Percentiles rank a stretch among this genome's conserved stretches.
phyloP scores from a whole-genome alignment of 257 asterid genomes.

The Asclepias syriaca region DNA sequence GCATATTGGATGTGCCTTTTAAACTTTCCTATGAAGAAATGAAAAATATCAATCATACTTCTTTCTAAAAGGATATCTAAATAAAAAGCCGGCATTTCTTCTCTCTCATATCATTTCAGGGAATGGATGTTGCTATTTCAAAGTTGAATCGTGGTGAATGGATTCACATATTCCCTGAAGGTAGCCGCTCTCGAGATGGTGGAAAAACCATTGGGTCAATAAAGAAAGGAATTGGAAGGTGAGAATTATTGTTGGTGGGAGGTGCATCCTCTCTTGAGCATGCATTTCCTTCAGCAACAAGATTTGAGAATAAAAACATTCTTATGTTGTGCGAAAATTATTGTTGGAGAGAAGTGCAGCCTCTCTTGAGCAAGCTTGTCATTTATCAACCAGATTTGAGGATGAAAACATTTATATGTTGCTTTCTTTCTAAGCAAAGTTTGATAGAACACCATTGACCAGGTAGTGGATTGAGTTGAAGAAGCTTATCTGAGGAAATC shows the following conservation, averaged over 20 bases:
- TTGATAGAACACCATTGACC: neutral
- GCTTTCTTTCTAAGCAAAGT: neutral
- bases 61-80: neutral
- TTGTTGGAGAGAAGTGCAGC: neutral
- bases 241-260: neutral
- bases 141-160: constrained; percentile 86
- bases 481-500: neutral
- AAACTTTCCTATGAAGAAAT: neutral
- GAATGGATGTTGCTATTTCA: constrained; percentile 89
- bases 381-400: neutral
- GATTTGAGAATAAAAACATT: neutral
- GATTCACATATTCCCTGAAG: constrained; percentile 97
- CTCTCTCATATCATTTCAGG: constrained; percentile 35
- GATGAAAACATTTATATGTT: neutral
- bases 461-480: no score
- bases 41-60: neutral
- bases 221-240: constrained; percentile 89
- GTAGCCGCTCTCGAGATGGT: constrained; percentile 92
- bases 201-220: constrained; percentile 72
- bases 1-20: neutral
- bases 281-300: neutral
- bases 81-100: neutral
- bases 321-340: constrained; percentile 20
- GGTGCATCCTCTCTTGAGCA: neutral
- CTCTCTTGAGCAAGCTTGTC: neutral